These are phyloP conservation scores for Earliella scabrosa DNA, from an alignment of 1,284 basidiomycete genomes.

Conservation along the genomic window DNA sequence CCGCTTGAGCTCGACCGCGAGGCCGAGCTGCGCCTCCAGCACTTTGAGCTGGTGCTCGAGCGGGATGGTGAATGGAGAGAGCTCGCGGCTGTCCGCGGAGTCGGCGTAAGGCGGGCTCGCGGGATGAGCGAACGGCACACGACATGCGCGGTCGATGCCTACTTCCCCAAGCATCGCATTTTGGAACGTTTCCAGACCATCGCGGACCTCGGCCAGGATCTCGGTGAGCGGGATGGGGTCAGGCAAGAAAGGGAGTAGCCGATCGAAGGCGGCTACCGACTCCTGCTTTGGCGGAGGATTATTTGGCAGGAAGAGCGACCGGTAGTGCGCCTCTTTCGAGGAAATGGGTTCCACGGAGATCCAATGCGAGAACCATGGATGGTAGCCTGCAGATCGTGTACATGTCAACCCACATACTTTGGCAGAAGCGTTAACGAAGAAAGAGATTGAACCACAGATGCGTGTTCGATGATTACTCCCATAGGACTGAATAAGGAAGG, in stretches of 20 bases:
- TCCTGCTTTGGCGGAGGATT: slow-evolving; percentile 29
- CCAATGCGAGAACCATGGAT: slow-evolving; percentile 83
- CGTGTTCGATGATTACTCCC: too few relatives aligned
- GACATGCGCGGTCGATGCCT: slow-evolving; percentile 76
- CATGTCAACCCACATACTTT: slow-evolving; percentile 7
- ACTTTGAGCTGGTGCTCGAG: slow-evolving; percentile 74
- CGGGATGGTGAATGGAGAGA: slow-evolving; percentile 74
- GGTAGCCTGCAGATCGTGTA: slow-evolving; percentile 62
- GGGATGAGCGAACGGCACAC: slow-evolving; percentile 61
- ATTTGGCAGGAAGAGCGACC: slow-evolving; percentile 52
- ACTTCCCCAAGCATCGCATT: slow-evolving; percentile 83
- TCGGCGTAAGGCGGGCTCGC: slow-evolving; percentile 28
- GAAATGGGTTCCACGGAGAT: slow-evolving; percentile 50
- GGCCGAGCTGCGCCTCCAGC: slow-evolving; percentile 74
- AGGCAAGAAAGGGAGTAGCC: slow-evolving; percentile 61
- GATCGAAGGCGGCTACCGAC: slow-evolving; percentile 47
- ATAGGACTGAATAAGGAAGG: too few relatives aligned
- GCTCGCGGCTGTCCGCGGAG: slow-evolving; percentile 35
- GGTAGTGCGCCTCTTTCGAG: slow-evolving; percentile 72
- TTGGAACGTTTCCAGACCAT: slow-evolving; percentile 60
- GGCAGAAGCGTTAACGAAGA: too few relatives aligned
- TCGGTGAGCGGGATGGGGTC: slow-evolving; percentile 59
- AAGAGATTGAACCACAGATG: too few relatives aligned
- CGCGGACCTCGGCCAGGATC: slow-evolving; percentile 57
- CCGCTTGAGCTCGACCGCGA: slow-evolving; percentile 73